These are phyloP conservation scores for Monilinia polystroma DNA, from an alignment of 2,329 filamentous ascomycete genomes.

Conservation along the genomic window DNA sequence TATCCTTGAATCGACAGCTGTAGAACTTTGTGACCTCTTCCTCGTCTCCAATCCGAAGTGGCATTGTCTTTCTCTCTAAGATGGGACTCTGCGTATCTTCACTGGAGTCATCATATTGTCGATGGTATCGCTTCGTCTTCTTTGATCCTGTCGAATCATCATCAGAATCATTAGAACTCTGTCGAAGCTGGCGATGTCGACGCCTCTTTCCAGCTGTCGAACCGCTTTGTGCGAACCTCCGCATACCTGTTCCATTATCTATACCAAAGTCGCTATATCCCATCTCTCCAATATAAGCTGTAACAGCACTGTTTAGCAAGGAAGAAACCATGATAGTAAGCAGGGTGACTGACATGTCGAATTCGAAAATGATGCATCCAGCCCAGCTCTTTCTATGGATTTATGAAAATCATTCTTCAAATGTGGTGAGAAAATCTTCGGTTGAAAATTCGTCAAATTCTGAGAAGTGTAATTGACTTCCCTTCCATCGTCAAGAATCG, in stretches of 20 bases:
- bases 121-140: constrained; percentile 32
- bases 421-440: constrained; percentile 29
- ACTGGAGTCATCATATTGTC: constrained; percentile 23
- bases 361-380: constrained; percentile 24
- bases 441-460: constrained; percentile 28
- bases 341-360: constrained; percentile 16
- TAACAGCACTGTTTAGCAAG: constrained; percentile 13
- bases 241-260: constrained; percentile 24
- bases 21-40: constrained; percentile 60
- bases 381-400: constrained; percentile 22
- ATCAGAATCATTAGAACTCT: constrained; percentile 33
- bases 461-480: constrained; percentile 32
- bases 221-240: constrained; percentile 28
- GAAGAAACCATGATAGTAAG: background rate
- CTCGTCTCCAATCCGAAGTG: constrained; percentile 54
- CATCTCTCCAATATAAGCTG: constrained; percentile 31
- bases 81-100: constrained; percentile 30
- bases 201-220: constrained; percentile 26
- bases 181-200: constrained; percentile 25
- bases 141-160: constrained; percentile 28
- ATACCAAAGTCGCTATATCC: constrained; percentile 29
- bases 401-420: constrained; percentile 28
- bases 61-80: constrained; percentile 32
- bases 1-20: constrained; percentile 58
- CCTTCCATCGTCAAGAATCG: constrained; percentile 33